phyloP scores from a whole-genome alignment of 148 eudicot species.

The Rhododendron kiyosumense region DNA sequence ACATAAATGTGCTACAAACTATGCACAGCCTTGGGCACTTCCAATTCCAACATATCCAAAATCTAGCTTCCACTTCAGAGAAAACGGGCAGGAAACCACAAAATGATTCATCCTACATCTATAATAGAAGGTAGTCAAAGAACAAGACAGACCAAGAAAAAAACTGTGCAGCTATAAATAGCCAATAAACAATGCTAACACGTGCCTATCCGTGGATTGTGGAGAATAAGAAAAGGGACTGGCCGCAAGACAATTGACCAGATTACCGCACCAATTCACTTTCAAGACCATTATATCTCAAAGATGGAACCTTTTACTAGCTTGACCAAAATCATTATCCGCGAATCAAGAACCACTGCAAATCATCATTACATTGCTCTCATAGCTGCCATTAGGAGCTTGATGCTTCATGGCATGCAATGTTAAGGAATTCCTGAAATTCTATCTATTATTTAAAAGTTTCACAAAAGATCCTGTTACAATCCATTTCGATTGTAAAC shows the following conservation, averaged over 20 bases:
- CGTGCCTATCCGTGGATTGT: background rate
- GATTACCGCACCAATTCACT: background rate
- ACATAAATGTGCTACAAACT: background rate
- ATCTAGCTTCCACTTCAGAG: background rate
- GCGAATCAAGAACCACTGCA: background rate
- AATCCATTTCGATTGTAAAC: background rate
- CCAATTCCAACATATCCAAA: background rate
- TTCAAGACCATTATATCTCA: background rate
- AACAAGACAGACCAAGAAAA: background rate
- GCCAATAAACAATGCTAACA: background rate
- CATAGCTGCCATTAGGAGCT: background rate
- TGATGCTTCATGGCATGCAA: background rate
- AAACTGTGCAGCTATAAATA: background rate
- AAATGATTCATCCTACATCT: background rate
- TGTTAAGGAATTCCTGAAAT: background rate
- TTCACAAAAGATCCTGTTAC: background rate
- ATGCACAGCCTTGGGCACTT: background rate
- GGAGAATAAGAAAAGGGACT: background rate
- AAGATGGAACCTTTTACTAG: background rate
- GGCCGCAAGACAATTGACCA: background rate
- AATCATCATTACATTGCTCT: background rate
- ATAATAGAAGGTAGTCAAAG: background rate
- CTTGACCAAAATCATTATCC: background rate
- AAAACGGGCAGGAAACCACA: background rate
- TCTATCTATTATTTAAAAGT: background rate